Percentiles rank a stretch among this genome's conserved stretches.
These are phyloP conservation scores for Globisporangium parvum DNA, from an alignment of 352 stramenopile genomes.

Conservation along the genomic window DNA sequence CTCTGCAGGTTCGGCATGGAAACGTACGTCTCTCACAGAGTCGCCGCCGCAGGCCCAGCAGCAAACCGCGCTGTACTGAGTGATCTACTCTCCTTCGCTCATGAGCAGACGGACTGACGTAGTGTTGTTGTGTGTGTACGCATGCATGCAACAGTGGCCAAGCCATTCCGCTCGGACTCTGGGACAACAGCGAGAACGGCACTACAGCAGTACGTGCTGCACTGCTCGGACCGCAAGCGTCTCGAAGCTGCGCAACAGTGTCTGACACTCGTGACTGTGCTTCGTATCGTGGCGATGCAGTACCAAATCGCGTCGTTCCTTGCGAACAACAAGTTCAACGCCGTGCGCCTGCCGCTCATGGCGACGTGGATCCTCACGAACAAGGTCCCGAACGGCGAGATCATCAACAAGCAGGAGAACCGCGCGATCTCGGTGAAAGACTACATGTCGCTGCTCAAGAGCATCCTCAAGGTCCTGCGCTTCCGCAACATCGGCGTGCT, in stretches of 20 bases:
- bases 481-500: slow-evolving; percentile 57
- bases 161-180: slow-evolving; percentile 63
- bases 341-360: slow-evolving; percentile 65
- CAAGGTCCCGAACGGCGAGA: slow-evolving; percentile 31
- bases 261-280: background rate
- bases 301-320: slow-evolving; percentile 72
- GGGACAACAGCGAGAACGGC: slow-evolving; percentile 62
- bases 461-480: slow-evolving; percentile 41
- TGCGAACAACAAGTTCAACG: slow-evolving; percentile 67
- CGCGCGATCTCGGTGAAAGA: slow-evolving; percentile 51
- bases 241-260: slow-evolving; percentile 25
- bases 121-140: background rate
- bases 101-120: background rate
- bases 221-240: slow-evolving; percentile 1
- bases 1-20: slow-evolving; percentile 47
- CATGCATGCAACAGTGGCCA: slow-evolving; percentile 20
- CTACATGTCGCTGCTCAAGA: slow-evolving; percentile 45
- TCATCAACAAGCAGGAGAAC: slow-evolving; percentile 55
- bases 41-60: too few relatives aligned
- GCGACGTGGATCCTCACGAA: slow-evolving; percentile 53
- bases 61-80: slow-evolving; percentile 6
- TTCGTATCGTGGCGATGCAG: slow-evolving; percentile 2
- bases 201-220: slow-evolving; percentile 42
- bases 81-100: slow-evolving; percentile 17
- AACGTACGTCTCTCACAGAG: slow-evolving; percentile 22